phyloP scores from a whole-genome alignment of 345 rosid genomes.

The Chamaenerion angustifolium region DNA sequence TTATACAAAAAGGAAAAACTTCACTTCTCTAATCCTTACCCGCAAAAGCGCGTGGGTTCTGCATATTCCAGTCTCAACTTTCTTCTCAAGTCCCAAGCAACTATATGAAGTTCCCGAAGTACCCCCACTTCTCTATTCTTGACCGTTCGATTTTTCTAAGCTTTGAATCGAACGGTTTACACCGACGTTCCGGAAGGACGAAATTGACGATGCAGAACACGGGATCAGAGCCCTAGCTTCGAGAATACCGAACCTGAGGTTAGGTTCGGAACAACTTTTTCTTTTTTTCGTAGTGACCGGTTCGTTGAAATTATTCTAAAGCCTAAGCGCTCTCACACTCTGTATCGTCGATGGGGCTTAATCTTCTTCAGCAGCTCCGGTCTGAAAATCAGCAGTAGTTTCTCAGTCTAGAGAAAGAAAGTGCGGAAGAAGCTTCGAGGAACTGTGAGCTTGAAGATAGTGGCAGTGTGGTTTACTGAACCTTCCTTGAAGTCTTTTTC shows the following conservation, averaged over 20 bases:
- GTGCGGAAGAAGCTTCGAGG: neutral
- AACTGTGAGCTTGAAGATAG: neutral
- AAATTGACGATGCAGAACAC: neutral
- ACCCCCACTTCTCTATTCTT: neutral
- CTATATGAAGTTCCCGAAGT: neutral
- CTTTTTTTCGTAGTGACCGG: neutral
- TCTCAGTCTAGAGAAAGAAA: neutral
- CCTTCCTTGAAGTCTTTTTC: conserved; percentile 3
- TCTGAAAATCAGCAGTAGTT: conserved; percentile 2
- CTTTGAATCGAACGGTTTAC: neutral
- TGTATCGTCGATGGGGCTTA: neutral
- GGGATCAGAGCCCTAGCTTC: neutral
- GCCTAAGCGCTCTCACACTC: neutral
- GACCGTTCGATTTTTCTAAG: neutral
- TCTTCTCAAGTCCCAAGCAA: conserved; percentile 2
- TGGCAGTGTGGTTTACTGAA: neutral
- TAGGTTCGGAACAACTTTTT: neutral
- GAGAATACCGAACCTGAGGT: neutral
- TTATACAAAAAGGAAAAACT: neutral
- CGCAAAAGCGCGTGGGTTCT: conserved; percentile 1
- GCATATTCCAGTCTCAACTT: neutral
- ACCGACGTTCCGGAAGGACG: neutral
- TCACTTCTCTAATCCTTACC: neutral
- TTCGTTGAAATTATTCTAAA: neutral
- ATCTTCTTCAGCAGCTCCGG: neutral